Evolutionary conservation across 257 asterid species (phyloP), one percentile per base, ranked within the genome.

Genomic region (Petunia secreta): DNA sequence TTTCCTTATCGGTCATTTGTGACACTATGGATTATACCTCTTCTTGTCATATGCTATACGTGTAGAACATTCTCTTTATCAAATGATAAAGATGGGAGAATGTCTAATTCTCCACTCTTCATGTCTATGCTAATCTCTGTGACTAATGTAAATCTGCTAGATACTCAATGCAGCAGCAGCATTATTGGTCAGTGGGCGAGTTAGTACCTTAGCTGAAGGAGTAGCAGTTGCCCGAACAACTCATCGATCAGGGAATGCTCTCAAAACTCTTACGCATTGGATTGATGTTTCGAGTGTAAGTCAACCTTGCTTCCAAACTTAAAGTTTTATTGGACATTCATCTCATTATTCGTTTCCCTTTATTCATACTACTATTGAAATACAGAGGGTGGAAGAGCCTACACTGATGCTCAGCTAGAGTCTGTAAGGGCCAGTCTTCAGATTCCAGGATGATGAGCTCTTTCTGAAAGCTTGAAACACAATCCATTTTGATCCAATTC

Each of bases 121-220:
- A 15, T 63, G n/a, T 34, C 37, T 43, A 63, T 11, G 68, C 11
- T n/a, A 63, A 2, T 52, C 7, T 40, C 2, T 57, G 63, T 68
- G 40, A 25, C 25, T 8, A 44, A 44, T 79, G 16, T 4, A 65
- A 38, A 25, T 64, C 5, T 25, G 25, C 25, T 66, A 90, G 94
- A 81, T 88, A 15, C 58, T 90, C 77, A 90, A 90, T 71, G 92
- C 90, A 25, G 88, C 88, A 40, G 92, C 91, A 52, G 89, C 91
- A 10, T 82, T 90, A 83, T 64, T 86, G 73, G 90, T 88, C 6
- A 80, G 90, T 74, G 91, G 92, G 74, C 55, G 37, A 53, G 92
- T 87, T 39, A 1, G 48, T 53, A 80, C 74, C 75, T 77, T 90
- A 16, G 90, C 82, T 6, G 89, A 88, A 41, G 93, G 93, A 64